These are phyloP conservation scores for Fusarium lyarnte DNA, from an alignment of 2,329 filamentous ascomycete genomes.

Conservation along the genomic window DNA sequence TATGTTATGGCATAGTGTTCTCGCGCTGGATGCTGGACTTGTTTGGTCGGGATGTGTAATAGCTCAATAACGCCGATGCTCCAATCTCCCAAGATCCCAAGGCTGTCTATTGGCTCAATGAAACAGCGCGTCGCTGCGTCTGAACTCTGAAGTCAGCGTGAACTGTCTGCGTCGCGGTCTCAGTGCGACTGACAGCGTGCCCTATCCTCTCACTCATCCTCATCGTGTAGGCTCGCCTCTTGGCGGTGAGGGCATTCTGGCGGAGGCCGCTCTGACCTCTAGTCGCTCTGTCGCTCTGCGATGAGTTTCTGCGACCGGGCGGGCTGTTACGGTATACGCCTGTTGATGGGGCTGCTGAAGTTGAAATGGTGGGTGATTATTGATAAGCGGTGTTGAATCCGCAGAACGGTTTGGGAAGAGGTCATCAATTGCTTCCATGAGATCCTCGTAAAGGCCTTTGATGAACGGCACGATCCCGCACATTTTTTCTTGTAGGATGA, in stretches of 20 bases:
- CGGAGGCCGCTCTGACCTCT: background rate
- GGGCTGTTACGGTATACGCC: slow-evolving; percentile 2
- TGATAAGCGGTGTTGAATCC: slow-evolving; percentile 3
- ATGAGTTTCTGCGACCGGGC: background rate
- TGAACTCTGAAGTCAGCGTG: background rate
- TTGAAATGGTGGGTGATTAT: slow-evolving; percentile 2
- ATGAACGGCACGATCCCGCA: slow-evolving; percentile 6
- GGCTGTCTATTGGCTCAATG: no score
- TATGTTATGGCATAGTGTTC: background rate
- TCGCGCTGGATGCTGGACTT: background rate
- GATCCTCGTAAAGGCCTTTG: slow-evolving; percentile 6
- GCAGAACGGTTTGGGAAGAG: slow-evolving; percentile 6
- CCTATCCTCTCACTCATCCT: background rate
- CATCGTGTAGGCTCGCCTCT: background rate
- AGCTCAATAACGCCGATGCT: background rate
- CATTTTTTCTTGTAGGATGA: background rate
- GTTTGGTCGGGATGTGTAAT: background rate
- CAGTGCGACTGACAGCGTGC: background rate
- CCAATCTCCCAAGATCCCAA: accelerated
- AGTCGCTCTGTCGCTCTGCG: background rate
- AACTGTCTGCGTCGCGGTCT: background rate
- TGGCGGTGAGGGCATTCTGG: slow-evolving; percentile 9
- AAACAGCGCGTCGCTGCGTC: background rate
- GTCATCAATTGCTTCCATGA: slow-evolving; percentile 21
- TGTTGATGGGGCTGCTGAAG: background rate